Base-by-base conservation (phyloP, 2,329 filamentous ascomycete species). In the Colletotrichum sp. region DNA sequence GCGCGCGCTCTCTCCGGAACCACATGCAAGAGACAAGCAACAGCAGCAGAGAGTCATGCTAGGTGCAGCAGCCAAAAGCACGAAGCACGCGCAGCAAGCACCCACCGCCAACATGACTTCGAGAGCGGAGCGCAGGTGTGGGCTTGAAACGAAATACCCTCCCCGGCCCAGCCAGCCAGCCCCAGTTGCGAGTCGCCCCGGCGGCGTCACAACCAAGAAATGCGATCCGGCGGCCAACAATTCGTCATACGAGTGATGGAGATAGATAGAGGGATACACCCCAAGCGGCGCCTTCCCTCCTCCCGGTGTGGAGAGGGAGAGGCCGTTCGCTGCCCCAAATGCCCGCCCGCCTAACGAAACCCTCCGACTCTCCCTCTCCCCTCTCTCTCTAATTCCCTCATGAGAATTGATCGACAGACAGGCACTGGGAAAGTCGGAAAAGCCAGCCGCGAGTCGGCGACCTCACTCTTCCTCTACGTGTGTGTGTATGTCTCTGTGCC, bases 51-150 rank as follows among this genome's bases (percentile, higher is more conserved):
- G 70, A 73, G 73, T 68, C 70, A 73, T 75, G 69, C 36, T 52
- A 44, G 57, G 27, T 13, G 57, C 55, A 16, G 69, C 72, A 65
- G 55, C n/a, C 15, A 30, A 52, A 63, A n/a, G 62, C 57, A 59
- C n/a, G 55, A 59, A 59, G 55, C 55, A 29, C 25, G 55, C 15
- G 22, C 61, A 25, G 61, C 61, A 64, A 59, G 49, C 70, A 69
- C 63, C 44, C 70, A 73, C 70, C 44, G 57, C 44, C 36, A 65
- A 65, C 73, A 73, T 76, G 64, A 73, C 70, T 73, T n/a, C 73
- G 64, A 69, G 64, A 65, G 64, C 59, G 73, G 70, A 73, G 57
- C 57, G 34, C n/a, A n/a, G 22, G n/a, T 16, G 57, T 68, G 49
- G 70, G 34, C 64, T 69, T 55, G 25, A 69, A 73, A 69, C 73